phyloP scores from a whole-genome alignment of 352 stramenopile genomes.

The Peronospora destructor region DNA sequence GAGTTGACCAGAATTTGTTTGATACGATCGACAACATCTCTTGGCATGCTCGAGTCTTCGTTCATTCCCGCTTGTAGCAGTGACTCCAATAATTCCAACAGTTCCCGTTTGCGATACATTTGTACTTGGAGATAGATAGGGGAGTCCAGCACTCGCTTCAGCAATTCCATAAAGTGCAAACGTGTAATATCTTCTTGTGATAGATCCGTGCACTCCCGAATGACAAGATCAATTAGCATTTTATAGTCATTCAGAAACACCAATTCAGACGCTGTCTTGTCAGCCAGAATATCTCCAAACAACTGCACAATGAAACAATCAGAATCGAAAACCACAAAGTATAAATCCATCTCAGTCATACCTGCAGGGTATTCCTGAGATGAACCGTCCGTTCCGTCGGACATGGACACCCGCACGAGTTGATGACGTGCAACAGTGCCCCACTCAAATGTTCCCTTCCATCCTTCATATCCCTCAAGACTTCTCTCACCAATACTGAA shows the following conservation, averaged over 20 bases:
- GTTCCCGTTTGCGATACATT: constrained; percentile 50
- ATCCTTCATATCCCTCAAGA: constrained; percentile 42
- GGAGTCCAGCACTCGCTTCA: constrained; percentile 41
- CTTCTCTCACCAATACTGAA: constrained; percentile 43
- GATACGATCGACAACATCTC: constrained; percentile 26
- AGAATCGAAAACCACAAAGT: neutral
- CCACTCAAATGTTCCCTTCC: constrained; percentile 55
- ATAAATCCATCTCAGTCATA: constrained; percentile 8
- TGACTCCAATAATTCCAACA: constrained; percentile 44
- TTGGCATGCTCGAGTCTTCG: constrained; percentile 37
- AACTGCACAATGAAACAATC: constrained; percentile 26
- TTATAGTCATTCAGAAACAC: constrained; percentile 77
- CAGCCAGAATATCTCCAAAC: constrained; percentile 44
- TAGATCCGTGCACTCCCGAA: constrained; percentile 56
- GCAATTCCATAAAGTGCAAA: constrained; percentile 37
- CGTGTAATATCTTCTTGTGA: constrained; percentile 43
- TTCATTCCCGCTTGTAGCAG: constrained; percentile 33
- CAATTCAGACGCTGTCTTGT: constrained; percentile 36
- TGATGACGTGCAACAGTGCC: constrained; percentile 72
- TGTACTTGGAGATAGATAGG: constrained; percentile 42
- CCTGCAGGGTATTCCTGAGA: constrained; percentile 49
- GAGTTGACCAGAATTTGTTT: constrained; percentile 49
- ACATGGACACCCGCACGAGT: constrained; percentile 72
- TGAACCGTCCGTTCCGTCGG: constrained; percentile 28
- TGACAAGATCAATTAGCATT: constrained; percentile 56